Evolutionary conservation across 2,329 filamentous ascomycete species (phyloP), one percentile per base, ranked within the genome.

Genomic region (Calonectria henricotiae): DNA sequence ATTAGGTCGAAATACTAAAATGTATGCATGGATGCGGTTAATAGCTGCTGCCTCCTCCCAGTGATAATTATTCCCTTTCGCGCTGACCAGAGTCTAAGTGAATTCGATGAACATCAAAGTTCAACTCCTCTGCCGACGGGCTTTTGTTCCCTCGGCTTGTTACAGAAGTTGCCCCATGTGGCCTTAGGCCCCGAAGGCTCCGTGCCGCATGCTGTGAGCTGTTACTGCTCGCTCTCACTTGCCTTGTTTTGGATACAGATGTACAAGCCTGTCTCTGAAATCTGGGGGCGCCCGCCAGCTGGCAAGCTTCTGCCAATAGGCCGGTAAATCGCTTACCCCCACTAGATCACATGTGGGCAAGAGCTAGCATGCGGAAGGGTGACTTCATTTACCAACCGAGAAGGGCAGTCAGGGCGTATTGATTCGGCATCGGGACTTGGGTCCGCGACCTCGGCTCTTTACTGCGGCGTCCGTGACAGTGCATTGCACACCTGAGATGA

Each of bases 401-500:
- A 69, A 69, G 55, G 67, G 67, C 20, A 69, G 62, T 63, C 62
- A 41, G 47, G 62, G 55, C 62, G 62, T 55, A 69, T 65, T 35
- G 44, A 65, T 60, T 69, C 67, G 67, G 67, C 67, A 61, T 69
- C 67, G 67, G 67, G 65, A 65, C 13, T 37, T 58, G 41, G 67
- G 62, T 62, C 68, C 68, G 69, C 69, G 66, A 71, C 69, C 69
- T 71, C 69, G 69, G 69, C 69, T 68, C 62, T 68, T 68, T 71
- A 27, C 39, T 46, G 47, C 62, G 62, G 54, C 58, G 65, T 69
- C 65, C 58, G 67, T 69, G 67, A 66, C 61, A 69, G 65, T 30
- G 62, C 62, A 27, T 37, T 68, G 54, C 55, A 58, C 55, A 68
- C 65, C 65, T 68, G 39, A 66, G 66, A 68, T 60, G 54, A 55